Conservation (phyloP, 2,329 filamentous ascomycete genomes). For the Aspergillus candidus region DNA sequence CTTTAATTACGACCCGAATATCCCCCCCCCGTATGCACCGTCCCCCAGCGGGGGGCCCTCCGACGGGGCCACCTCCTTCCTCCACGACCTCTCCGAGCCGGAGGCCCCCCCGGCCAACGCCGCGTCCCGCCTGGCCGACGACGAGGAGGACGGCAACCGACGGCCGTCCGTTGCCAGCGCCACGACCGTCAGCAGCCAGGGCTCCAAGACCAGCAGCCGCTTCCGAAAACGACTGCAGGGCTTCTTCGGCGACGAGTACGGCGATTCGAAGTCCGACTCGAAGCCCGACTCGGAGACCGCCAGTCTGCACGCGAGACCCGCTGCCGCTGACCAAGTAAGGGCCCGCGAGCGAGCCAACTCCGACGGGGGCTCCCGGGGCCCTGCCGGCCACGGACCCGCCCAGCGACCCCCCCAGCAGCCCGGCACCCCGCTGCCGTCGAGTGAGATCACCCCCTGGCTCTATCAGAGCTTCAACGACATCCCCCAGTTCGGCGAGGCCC, state of each 20-base stretch:
- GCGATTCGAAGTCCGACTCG: slow-evolving; percentile 48
- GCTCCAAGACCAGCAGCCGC: slow-evolving; percentile 68
- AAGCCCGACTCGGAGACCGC: slow-evolving; percentile 65
- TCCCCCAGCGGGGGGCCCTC: slow-evolving; percentile 21
- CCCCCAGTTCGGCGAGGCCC: slow-evolving; percentile 69
- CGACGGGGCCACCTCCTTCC: slow-evolving; percentile 30
- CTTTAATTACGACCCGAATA: slow-evolving; percentile 22
- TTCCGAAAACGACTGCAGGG: slow-evolving; percentile 76
- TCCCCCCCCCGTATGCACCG: slow-evolving; percentile 25
- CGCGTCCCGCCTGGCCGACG: slow-evolving; percentile 55
- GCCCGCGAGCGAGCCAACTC: slow-evolving; percentile 77
- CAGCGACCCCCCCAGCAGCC: slow-evolving; percentile 72
- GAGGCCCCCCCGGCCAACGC: slow-evolving; percentile 59
- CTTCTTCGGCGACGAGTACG: slow-evolving; percentile 89
- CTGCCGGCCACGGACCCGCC: slow-evolving; percentile 50
- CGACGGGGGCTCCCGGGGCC: slow-evolving; percentile 52
- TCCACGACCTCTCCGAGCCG: slow-evolving; percentile 35
- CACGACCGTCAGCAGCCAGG: slow-evolving; percentile 77
- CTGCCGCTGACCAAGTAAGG: slow-evolving; percentile 44
- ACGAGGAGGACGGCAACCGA: slow-evolving; percentile 64
- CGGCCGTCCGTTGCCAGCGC: slow-evolving; percentile 84
- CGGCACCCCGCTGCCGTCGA: slow-evolving; percentile 77
- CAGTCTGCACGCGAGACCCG: slow-evolving; percentile 37
- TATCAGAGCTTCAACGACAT: slow-evolving; percentile 54
- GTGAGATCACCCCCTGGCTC: slow-evolving; percentile 88